Conservation (phyloP, 2,329 filamentous ascomycete species). For the Aspergillus hortae region DNA sequence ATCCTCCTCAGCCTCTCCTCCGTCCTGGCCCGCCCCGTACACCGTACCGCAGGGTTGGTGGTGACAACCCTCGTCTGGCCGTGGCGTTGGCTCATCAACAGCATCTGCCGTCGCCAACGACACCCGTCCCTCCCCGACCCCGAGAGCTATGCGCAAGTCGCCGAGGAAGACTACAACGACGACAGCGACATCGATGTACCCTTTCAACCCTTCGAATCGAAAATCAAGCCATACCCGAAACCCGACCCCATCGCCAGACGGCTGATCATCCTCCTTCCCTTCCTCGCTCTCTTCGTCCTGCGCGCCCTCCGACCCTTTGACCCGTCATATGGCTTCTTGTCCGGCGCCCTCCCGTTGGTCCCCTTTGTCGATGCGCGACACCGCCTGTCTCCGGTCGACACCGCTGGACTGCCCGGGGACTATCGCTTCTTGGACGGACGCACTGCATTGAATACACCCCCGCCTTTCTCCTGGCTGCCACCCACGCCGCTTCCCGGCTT, state of each 20-base stretch:
- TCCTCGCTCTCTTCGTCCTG: slow-evolving; percentile 20
- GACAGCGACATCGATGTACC: slow-evolving; percentile 13
- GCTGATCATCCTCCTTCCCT: slow-evolving; percentile 18
- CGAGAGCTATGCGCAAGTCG: slow-evolving; percentile 23
- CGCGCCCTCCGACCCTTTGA: slow-evolving; percentile 26
- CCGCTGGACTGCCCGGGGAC: slow-evolving; percentile 15
- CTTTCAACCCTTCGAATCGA: slow-evolving; percentile 10
- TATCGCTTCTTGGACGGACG: slow-evolving; percentile 19
- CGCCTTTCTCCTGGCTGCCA: slow-evolving; percentile 24
- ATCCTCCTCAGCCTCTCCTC: slow-evolving; percentile 23
- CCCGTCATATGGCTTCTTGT: slow-evolving; percentile 25
- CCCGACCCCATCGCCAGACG: slow-evolving; percentile 11
- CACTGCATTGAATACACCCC: slow-evolving; percentile 16
- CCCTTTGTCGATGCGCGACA: slow-evolving; percentile 19
- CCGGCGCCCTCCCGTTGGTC: slow-evolving; percentile 19
- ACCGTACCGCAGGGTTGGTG: slow-evolving; percentile 23
- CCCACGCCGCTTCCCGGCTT: slow-evolving; percentile 20
- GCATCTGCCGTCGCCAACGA: slow-evolving; percentile 5
- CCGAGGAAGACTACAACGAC: slow-evolving; percentile 23
- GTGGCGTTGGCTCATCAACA: slow-evolving; percentile 10
- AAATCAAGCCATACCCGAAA: not conserved
- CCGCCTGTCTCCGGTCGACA: slow-evolving; percentile 18
- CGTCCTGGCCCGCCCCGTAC: slow-evolving; percentile 22
- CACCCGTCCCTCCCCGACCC: slow-evolving; percentile 14
- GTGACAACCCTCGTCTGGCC: slow-evolving; percentile 23